Conservation (phyloP, 1,139 yeast genomes). For the Sugiyamaella pinicola region DNA sequence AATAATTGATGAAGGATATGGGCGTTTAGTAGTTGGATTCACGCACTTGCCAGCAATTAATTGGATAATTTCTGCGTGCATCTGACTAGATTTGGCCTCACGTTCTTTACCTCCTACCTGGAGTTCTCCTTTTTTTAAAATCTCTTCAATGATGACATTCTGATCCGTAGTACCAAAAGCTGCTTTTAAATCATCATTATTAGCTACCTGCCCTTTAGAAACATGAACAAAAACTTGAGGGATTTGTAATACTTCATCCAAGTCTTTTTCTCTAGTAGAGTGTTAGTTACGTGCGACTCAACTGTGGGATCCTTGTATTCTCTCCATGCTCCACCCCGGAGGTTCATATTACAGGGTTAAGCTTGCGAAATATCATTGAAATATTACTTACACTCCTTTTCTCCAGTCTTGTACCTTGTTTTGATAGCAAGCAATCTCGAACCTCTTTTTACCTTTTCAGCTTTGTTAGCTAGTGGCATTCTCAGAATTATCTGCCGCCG, state of each 20-base stretch:
- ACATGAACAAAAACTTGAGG: slow-evolving; percentile 94
- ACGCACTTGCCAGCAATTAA: slow-evolving; percentile 88
- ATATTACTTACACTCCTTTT: slow-evolving; percentile 59
- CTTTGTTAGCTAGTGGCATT: slow-evolving; percentile 31
- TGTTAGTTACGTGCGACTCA: slow-evolving; percentile 1
- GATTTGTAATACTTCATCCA: slow-evolving; percentile 93
- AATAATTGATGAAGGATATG: slow-evolving; percentile 93
- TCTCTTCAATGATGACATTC: slow-evolving; percentile 74
- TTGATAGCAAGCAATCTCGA: slow-evolving; percentile 95
- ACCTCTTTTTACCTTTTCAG: slow-evolving; percentile 61
- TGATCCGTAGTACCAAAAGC: slow-evolving; percentile 77
- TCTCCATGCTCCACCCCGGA: too few species aligned
- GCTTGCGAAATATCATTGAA: neutral
- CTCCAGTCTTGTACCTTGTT: slow-evolving; percentile 97
- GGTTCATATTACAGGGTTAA: too few species aligned
- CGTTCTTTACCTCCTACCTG: slow-evolving; percentile 95
- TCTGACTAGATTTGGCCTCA: slow-evolving; percentile 69
- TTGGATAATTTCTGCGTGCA: slow-evolving; percentile 80
- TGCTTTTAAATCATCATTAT: slow-evolving; percentile 75
- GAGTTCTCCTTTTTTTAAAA: slow-evolving; percentile 86
- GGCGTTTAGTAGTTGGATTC: slow-evolving; percentile 83
- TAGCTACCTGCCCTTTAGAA: slow-evolving; percentile 92
- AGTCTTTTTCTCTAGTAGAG: slow-evolving; percentile 67
- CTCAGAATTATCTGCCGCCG: neutral
- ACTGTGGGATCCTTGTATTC: too few species aligned